Base-by-base conservation (phyloP, 2,329 filamentous ascomycete genomes). In the Coniochaeta sp. region DNA sequence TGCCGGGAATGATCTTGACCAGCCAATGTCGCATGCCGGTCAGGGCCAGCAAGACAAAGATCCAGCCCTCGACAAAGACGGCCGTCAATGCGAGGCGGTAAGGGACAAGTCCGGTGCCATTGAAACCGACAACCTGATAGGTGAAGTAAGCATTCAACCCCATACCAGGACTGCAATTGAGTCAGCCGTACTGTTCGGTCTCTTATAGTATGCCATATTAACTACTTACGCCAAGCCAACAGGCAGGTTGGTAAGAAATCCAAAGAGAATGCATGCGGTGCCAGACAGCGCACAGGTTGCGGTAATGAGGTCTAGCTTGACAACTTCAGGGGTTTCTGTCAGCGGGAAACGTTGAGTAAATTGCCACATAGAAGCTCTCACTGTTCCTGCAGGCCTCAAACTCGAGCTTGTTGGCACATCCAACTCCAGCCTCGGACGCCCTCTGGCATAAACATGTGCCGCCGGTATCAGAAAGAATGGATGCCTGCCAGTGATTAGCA, bases 201-300 rank as follows among this genome's bases (percentile, higher is more conserved):
- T 17, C 3, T n/a, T 12, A 16, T 2, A 22, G 3, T 2, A 34
- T 38, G 32, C 17, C 2, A n/a, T 26, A 36, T n/a, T 17, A 10
- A 7, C 6, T 2, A 75, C 79, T 84, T 70, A 90, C 89, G 85
- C 89, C 40, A 91, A 74, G 8, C 86, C 87, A 59, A 91, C 88
- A 0, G 91, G 90, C 58, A 95, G 81, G 66, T 96, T 96, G 30
- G 91, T 91, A 58, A 93, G 79, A 22, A 93, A 80, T 3, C 91
- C 91, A 76, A 96, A 93, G 61, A 82, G 78, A 66, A 96, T 87
- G 26, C 87, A 89, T 1, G 89, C 83, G 61, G 95, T 77, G 7
- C 90, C 90, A 6, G 89, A 80, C 58, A 95, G 84, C 10, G 89
- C 89, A n/a, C 90, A 89, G 0, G 91, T 96, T 3, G 89, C 89